Evolutionary conservation across 2,329 filamentous ascomycete genomes (phyloP).

Genomic region (Pseudopithomyces chartarum): DNA sequence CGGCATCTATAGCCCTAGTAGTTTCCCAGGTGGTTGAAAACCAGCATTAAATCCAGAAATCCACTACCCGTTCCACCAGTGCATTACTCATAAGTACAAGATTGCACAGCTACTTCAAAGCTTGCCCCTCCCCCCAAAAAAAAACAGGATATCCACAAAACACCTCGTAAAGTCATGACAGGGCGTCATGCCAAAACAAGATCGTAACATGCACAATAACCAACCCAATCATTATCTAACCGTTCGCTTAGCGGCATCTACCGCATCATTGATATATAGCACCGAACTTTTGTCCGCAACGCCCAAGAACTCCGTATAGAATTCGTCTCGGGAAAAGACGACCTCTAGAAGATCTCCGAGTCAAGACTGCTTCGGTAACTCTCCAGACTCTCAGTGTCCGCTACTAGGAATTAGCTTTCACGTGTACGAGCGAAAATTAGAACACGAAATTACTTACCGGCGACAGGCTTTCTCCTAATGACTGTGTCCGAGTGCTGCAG

Average conservation of each 20-base stretch:
- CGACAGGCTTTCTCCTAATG: constrained; percentile 43
- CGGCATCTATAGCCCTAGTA: too few species aligned
- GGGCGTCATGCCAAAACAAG: not conserved
- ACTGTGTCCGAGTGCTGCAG: constrained; percentile 42
- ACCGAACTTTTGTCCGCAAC: not conserved
- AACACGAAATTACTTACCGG: constrained; percentile 26
- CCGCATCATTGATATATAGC: not conserved
- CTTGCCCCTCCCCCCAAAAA: not conserved
- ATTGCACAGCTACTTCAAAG: not conserved
- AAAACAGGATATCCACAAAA: not conserved
- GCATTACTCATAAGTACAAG: too few species aligned
- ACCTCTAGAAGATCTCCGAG: constrained; percentile 41
- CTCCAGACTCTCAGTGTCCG: constrained; percentile 38
- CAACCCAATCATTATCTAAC: not conserved
- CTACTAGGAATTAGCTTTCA: constrained; percentile 13
- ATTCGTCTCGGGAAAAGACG: not conserved
- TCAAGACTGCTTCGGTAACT: constrained; percentile 43
- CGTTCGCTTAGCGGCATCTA: not conserved
- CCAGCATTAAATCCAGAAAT: too few species aligned
- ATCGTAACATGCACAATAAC: not conserved
- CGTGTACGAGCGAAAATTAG: not conserved
- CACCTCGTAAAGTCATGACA: not conserved
- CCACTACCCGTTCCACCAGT: too few species aligned
- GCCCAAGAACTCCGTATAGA: not conserved
- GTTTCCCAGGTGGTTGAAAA: too few species aligned